phyloP scores from a whole-genome alignment of 2,329 filamentous ascomycete species.

The Cercospora citrullina region DNA sequence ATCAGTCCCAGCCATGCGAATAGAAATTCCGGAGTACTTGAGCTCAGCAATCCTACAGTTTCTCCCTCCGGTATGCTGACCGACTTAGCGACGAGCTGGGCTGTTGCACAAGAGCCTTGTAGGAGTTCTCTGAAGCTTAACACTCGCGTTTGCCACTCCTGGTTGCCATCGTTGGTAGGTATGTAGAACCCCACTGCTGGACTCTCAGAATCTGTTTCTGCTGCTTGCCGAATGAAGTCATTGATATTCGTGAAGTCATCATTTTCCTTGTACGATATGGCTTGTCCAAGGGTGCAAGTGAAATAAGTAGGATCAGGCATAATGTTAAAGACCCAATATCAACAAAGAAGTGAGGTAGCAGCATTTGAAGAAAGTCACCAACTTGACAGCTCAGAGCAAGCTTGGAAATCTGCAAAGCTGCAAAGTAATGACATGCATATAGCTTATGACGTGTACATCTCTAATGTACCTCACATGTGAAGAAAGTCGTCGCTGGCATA shows the following conservation, averaged over 20 bases:
- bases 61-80: constrained; percentile 24
- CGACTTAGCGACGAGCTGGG: constrained; percentile 34
- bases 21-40: constrained; percentile 59
- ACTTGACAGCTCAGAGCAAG: background rate
- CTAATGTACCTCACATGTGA: background rate
- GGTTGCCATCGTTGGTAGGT: constrained; percentile 26
- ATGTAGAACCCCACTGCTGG: constrained; percentile 56
- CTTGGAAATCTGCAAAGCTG: background rate
- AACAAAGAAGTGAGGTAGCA: background rate
- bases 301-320: constrained; percentile 50
- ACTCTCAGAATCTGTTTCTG: constrained; percentile 39
- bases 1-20: constrained; percentile 62
- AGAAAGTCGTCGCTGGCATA: background rate
- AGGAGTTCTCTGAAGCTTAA: constrained; percentile 43
- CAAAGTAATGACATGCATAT: background rate
- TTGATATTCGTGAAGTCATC: constrained; percentile 49
- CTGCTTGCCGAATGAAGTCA: constrained; percentile 54
- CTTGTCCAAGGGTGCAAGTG: constrained; percentile 61
- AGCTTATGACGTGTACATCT: background rate
- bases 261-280: constrained; percentile 37
- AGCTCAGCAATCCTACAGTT: constrained; percentile 56
- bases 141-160: constrained; percentile 29
- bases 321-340: background rate
- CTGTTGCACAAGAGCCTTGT: constrained; percentile 41
- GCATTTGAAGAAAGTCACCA: background rate